Base-by-base conservation (phyloP, 805 yeast genomes). In the Hanseniaspora clermontiae region DNA sequence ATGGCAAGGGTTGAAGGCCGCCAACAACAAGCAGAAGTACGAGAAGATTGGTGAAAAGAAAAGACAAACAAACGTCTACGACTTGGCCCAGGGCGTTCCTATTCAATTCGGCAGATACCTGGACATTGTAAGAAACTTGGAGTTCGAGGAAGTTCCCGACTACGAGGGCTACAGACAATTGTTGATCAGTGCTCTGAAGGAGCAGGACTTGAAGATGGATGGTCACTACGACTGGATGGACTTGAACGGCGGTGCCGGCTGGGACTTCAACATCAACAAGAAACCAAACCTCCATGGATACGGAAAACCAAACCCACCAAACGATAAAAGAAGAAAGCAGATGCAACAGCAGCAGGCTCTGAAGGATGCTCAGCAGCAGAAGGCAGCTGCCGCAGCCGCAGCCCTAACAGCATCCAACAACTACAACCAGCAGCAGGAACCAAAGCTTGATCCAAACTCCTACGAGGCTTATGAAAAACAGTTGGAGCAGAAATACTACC, bases 1-100 rank as follows among this genome's bases (percentile, higher is more conserved):
- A 60, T 93, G 98, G 98, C 98, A 93, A 74, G 98, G 98, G 29
- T 77, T 93, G 62, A 91, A 93, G 70, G 98, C 98, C 7, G 96
- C 96, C 61, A 90, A 96, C 43, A 93, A 93, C 75, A 91, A 93
- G 72, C 96, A 88, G 65, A 93, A 93, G 72, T 93, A 93, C 71
- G 97, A 93, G 70, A 90, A 89, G 69, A 93, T 93, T 69, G 97
- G 98, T 59, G 95, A 90, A 68, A 91, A 89, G 74, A 93, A 93
- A 69, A 88, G 90, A 72, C 77, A 88, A 2, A 91, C 98, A 1
- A 83, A 86, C 50, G 84, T 90, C 59, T 79, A 78, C 63, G 97
- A 88, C 62, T 75, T 93, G 59, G 86, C 96, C 64, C 83, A 82
- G 61, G 95, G 95, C 9, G 80, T 83, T 65, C 98, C 98, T 46